Percentiles rank a stretch among this genome's conserved stretches.
Conservation (phyloP, 352 stramenopile species). For the Elongisporangium senticosum region DNA sequence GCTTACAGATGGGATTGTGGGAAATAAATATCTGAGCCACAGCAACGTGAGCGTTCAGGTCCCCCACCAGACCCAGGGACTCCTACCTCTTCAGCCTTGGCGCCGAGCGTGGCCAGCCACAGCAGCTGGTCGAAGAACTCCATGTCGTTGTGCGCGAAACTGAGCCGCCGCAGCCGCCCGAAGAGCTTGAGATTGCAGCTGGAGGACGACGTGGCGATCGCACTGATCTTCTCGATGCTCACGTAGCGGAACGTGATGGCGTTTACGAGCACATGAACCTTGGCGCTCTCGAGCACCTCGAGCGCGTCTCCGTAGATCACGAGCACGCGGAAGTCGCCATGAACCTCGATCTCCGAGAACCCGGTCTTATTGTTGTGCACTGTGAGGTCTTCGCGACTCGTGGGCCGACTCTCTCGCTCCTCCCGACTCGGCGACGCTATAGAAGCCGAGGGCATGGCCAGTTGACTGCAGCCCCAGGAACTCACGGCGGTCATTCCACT, state of each 20-base stretch:
- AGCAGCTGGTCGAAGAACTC: conserved; percentile 53
- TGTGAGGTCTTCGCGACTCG: conserved; percentile 36
- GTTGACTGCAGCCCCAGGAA: conserved; percentile 7
- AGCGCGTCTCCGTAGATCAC: conserved; percentile 65
- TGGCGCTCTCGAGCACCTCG: conserved; percentile 50
- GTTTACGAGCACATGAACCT: conserved; percentile 45
- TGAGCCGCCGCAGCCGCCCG: conserved; percentile 39
- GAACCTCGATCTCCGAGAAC: conserved; percentile 70
- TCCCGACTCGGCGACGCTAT: conserved; percentile 11
- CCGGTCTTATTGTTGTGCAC: conserved; percentile 48
- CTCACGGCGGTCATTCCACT: not conserved
- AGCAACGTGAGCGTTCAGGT: not conserved
- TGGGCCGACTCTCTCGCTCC: conserved; percentile 31
- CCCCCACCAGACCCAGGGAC: not conserved
- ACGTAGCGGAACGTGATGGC: conserved; percentile 66
- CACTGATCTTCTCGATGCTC: conserved; percentile 32
- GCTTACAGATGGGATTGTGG: conserved; percentile 49
- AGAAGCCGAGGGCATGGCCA: not conserved
- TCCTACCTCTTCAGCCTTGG: conserved; percentile 63
- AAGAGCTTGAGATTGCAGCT: conserved; percentile 59
- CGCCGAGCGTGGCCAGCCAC: conserved; percentile 46
- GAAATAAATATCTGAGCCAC: conserved; percentile 48
- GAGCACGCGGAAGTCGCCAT: conserved; percentile 59
- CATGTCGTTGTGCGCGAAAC: conserved; percentile 67
- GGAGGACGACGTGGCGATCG: conserved; percentile 20